Evolutionary conservation across 163 green algal genomes (phyloP).

Genomic region (Smithsoniella earleae): DNA sequence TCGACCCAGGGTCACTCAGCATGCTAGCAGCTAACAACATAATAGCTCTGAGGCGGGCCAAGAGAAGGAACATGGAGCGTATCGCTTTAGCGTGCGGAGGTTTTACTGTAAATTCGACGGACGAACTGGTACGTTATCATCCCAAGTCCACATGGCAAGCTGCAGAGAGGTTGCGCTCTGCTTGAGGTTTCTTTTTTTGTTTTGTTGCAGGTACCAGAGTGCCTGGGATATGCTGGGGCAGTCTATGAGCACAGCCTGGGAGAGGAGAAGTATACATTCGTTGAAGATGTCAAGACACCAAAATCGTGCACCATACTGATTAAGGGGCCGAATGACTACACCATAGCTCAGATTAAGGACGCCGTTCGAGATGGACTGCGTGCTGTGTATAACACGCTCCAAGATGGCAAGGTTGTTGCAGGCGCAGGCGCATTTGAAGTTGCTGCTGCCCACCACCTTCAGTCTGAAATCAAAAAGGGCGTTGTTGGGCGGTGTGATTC

Average conservation of each 20-base stretch:
- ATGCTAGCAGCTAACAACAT: slow-evolving; percentile 94
- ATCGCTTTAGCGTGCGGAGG: slow-evolving; percentile 81
- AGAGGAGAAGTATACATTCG: slow-evolving; percentile 99
- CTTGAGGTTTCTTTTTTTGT: too few relatives aligned
- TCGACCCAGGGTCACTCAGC: slow-evolving; percentile 92
- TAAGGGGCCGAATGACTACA: slow-evolving; percentile 88
- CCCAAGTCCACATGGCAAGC: too few relatives aligned
- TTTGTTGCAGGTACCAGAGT: slow-evolving; percentile 61
- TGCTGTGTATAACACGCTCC: slow-evolving; percentile 91
- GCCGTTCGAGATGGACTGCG: slow-evolving; percentile 90
- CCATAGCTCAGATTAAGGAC: slow-evolving; percentile 95
- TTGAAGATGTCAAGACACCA: slow-evolving; percentile 86
- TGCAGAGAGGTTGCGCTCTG: too few relatives aligned
- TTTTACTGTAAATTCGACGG: slow-evolving; percentile 45
- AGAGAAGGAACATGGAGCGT: slow-evolving; percentile 97
- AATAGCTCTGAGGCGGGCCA: slow-evolving; percentile 83
- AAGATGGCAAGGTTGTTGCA: slow-evolving; percentile 73
- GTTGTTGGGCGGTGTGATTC: slow-evolving; percentile 29
- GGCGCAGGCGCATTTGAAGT: slow-evolving; percentile 92
- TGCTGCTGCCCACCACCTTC: slow-evolving; percentile 71
- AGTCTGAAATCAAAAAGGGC: slow-evolving; percentile 56
- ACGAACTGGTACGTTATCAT: background rate
- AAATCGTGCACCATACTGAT: slow-evolving; percentile 93
- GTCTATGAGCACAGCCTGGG: slow-evolving; percentile 98
- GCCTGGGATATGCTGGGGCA: slow-evolving; percentile 75